Percentiles rank a stretch among this genome's conserved stretches.
These are phyloP conservation scores for Salvia rosmarinus DNA, from an alignment of 257 asterid species.

Conservation along the genomic window DNA sequence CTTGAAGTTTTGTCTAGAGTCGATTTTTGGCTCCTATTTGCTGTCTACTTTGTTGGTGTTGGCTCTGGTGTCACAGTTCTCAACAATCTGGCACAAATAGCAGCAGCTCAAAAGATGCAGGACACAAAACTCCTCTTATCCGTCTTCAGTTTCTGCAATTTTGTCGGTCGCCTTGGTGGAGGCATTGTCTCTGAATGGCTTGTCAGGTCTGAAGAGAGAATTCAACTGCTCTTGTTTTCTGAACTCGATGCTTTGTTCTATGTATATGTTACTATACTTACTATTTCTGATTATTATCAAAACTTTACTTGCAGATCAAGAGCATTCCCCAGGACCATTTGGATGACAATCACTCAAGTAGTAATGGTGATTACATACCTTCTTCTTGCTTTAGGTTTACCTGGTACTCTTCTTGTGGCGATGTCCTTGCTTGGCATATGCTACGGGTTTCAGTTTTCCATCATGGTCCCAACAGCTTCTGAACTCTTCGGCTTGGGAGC, in stretches of 20 bases:
- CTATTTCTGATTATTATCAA: too few relatives aligned
- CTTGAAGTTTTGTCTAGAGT: slow-evolving; percentile 67
- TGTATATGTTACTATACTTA: too few relatives aligned
- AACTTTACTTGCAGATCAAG: slow-evolving; percentile 44
- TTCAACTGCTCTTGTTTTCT: too few relatives aligned
- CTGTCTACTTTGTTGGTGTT: slow-evolving; percentile 70
- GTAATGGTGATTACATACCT: slow-evolving; percentile 60
- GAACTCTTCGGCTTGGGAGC: slow-evolving; percentile 61
- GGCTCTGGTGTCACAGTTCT: slow-evolving; percentile 79
- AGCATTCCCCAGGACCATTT: slow-evolving; percentile 68
- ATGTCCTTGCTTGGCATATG: slow-evolving; percentile 71
- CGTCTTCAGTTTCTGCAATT: slow-evolving; percentile 73
- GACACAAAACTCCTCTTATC: slow-evolving; percentile 62
- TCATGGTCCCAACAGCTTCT: slow-evolving; percentile 71
- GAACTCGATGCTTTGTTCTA: too few relatives aligned
- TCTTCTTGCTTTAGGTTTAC: slow-evolving; percentile 57
- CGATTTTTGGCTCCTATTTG: slow-evolving; percentile 77
- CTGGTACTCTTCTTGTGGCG: slow-evolving; percentile 54
- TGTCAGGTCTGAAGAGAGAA: slow-evolving; percentile 47
- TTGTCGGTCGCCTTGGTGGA: slow-evolving; percentile 79
- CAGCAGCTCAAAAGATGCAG: slow-evolving; percentile 56
- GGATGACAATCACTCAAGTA: slow-evolving; percentile 63
- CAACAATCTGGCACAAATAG: slow-evolving; percentile 77
- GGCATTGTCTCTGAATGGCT: slow-evolving; percentile 66
- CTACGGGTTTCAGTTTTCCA: slow-evolving; percentile 65